Evolutionary conservation across 2,329 filamentous ascomycete genomes (phyloP).

Genomic region (Aspergillus fumigatiaffinis): DNA sequence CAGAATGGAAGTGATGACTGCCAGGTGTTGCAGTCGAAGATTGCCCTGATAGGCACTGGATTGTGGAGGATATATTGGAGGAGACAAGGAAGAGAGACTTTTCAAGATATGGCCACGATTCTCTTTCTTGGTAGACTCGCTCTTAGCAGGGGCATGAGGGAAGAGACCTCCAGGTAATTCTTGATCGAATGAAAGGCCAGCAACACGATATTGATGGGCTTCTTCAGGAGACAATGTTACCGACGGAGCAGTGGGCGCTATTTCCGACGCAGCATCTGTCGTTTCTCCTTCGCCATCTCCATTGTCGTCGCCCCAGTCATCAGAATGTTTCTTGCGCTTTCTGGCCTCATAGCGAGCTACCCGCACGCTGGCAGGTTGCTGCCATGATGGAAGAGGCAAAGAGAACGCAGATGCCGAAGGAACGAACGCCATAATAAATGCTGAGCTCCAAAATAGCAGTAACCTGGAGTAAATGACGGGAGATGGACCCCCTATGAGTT

Average conservation of each 20-base stretch:
- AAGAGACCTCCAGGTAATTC: constrained; percentile 40
- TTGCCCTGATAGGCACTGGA: constrained; percentile 30
- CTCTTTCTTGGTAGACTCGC: constrained; percentile 6
- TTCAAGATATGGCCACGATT: constrained; percentile 19
- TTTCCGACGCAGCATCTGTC: constrained; percentile 27
- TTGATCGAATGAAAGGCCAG: constrained; percentile 36
- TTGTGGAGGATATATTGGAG: constrained; percentile 33
- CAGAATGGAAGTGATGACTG: constrained; percentile 64
- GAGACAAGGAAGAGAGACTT: constrained; percentile 28
- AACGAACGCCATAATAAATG: constrained; percentile 23
- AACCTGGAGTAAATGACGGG: not conserved
- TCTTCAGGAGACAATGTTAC: constrained; percentile 38
- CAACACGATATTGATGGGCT: constrained; percentile 41
- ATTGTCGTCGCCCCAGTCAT: constrained; percentile 25
- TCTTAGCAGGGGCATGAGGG: constrained; percentile 33
- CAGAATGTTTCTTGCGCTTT: constrained; percentile 30
- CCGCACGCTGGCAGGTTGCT: constrained; percentile 34
- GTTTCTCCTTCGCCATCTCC: constrained; percentile 23
- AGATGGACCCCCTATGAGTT: too few species aligned
- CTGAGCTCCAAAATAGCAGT: constrained; percentile 1
- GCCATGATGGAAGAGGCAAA: constrained; percentile 35
- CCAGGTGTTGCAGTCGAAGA: constrained; percentile 54
- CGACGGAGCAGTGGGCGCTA: constrained; percentile 17
- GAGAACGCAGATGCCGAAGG: constrained; percentile 35
- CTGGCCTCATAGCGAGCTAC: constrained; percentile 32